Conservation (phyloP, 495 filamentous ascomycete species). For the Neurospora sp. region DNA sequence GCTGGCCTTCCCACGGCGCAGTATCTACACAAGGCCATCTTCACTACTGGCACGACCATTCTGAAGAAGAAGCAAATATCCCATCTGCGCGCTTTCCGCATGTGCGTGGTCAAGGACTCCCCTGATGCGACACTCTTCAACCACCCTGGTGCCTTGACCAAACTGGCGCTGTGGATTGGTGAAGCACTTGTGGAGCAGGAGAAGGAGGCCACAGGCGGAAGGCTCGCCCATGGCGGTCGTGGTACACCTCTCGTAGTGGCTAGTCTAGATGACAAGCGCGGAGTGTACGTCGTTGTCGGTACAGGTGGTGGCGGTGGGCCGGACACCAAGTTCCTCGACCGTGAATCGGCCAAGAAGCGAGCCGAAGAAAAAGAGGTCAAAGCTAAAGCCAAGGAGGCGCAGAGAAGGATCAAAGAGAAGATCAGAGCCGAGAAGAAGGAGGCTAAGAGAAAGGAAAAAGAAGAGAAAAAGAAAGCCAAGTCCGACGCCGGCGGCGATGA, state of each 20-base stretch:
- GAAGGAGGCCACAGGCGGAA: slow-evolving; percentile 53
- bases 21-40: slow-evolving; percentile 82
- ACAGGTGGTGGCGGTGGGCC: slow-evolving; percentile 71
- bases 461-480: slow-evolving; percentile 47
- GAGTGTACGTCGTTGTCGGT: slow-evolving; percentile 84
- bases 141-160: slow-evolving; percentile 83
- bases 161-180: slow-evolving; percentile 86
- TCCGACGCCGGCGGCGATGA: slow-evolving; percentile 48
- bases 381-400: slow-evolving; percentile 48
- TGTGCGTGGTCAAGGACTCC: slow-evolving; percentile 91
- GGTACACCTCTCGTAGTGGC: slow-evolving; percentile 85
- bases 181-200: slow-evolving; percentile 90
- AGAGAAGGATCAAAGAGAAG: slow-evolving; percentile 48
- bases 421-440: slow-evolving; percentile 52
- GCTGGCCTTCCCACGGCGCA: slow-evolving; percentile 73
- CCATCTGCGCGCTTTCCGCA: slow-evolving; percentile 82
- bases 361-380: slow-evolving; percentile 50
- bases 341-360: slow-evolving; percentile 51
- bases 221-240: slow-evolving; percentile 54
- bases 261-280: slow-evolving; percentile 75
- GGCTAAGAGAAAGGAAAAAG: slow-evolving; percentile 40
- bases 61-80: slow-evolving; percentile 91
- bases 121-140: slow-evolving; percentile 82
- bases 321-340: slow-evolving; percentile 48
- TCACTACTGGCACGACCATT: slow-evolving; percentile 81